Conservation (phyloP, 2,329 filamentous ascomycete species). For the Fusarium buxicola region DNA sequence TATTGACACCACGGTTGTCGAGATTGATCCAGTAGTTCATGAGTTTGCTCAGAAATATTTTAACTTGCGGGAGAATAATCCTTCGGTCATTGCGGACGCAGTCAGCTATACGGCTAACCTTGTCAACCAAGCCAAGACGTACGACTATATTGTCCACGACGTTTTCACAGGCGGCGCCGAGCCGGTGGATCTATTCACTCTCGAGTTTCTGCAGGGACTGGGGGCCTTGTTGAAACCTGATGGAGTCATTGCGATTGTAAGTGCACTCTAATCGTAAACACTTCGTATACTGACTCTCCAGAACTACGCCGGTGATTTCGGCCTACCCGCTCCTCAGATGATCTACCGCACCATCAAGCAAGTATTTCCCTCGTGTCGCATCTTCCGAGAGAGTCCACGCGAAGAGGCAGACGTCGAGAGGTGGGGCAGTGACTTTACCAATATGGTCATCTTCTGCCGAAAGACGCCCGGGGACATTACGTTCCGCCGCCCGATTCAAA, state of each 20-base stretch:
- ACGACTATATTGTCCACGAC: constrained; percentile 96
- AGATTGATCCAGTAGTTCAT: constrained; percentile 92
- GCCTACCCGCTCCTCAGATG: constrained; percentile 78
- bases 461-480: constrained; percentile 66
- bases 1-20: constrained; percentile 92
- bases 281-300: constrained; percentile 50
- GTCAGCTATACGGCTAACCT: constrained; percentile 71
- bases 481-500: constrained; percentile 73
- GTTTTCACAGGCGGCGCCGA: constrained; percentile 98
- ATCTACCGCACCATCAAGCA: constrained; percentile 84
- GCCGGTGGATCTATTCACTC: constrained; percentile 87
- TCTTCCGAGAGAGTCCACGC: constrained; percentile 82
- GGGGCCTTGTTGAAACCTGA: constrained; percentile 77
- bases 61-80: constrained; percentile 79
- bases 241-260: constrained; percentile 88
- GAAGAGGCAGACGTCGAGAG: constrained; percentile 60
- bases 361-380: constrained; percentile 89
- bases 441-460: constrained; percentile 95
- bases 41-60: constrained; percentile 88
- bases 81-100: constrained; percentile 84
- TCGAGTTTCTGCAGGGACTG: constrained; percentile 82
- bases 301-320: constrained; percentile 95
- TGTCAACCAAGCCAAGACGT: constrained; percentile 62
- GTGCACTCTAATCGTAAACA: constrained; percentile 46
- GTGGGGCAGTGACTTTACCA: constrained; percentile 80